Evolutionary conservation across 116 monocot species (phyloP), one percentile per base, ranked within the genome.

Genomic region (Posidonia oceanica): DNA sequence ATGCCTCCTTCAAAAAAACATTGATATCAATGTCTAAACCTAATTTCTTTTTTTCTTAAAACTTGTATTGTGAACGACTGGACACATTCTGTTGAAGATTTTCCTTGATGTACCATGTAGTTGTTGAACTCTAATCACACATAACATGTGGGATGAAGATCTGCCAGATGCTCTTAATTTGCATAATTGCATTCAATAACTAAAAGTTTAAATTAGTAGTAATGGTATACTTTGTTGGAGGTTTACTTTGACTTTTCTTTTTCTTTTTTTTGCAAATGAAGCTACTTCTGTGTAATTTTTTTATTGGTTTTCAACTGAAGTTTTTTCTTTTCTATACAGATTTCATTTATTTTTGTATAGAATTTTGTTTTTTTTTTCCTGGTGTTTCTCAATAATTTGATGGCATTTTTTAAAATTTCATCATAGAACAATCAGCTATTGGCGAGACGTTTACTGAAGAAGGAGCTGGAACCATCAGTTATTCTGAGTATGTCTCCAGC

Each of bases 401-500:
- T 52, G 48, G 22, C 22, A 37, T 41, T 67, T 70, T 38, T 39
- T 14, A 57, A 8, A 57, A 7, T 48, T 48, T 48, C 15, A 51
- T 70, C 18, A 58, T 81, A 96, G 96, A 96, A 85, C 57, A 91
- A 81, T 80, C 67, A 58, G 52, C 67, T 71, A 59, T 76, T 94
- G 70, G 84, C 88, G 11, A 81, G 71, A 60, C 88, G 94, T 14
- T 69, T 95, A 41, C 61, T 95, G 61, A 86, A 81, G 36, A 88
- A 84, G 75, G 97, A 89, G 72, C 70, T 97, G 68, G 87, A 89
- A 61, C 92, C 97, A 66, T 76, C 72, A 18, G 80, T 91, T 38
- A 76, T 97, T 60, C 52, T 97, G 39, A 87, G 65, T 39, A 97
- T 97, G 97, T 83, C 91, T 70, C 92, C 97, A 39, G 82, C 82